A percentile compares a stretch with the other conserved stretches of the same genome.
phyloP scores from a whole-genome alignment of 2,329 filamentous ascomycete genomes.

The Geosmithia putterillii region DNA sequence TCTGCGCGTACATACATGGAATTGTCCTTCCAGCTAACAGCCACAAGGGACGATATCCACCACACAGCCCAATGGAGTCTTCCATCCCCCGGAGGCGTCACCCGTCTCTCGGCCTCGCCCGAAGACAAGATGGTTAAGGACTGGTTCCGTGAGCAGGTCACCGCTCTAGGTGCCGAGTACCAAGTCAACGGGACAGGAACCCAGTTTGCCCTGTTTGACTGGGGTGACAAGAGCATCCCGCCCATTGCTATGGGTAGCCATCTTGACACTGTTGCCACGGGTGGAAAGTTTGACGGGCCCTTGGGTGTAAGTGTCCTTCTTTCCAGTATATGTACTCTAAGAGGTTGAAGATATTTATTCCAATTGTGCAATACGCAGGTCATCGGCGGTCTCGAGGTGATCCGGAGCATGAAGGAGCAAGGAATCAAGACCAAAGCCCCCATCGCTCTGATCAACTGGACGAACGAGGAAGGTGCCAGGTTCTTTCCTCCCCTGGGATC shows the following conservation, averaged over 20 bases:
- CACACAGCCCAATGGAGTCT: background rate
- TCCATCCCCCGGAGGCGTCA: background rate
- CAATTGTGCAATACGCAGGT: background rate
- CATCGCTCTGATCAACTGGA: constrained; percentile 69
- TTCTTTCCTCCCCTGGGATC: constrained; percentile 65
- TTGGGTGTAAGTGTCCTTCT: constrained; percentile 46
- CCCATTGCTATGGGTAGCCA: constrained; percentile 59
- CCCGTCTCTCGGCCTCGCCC: background rate
- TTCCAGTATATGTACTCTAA: background rate
- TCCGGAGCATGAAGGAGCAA: constrained; percentile 55
- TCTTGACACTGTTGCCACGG: constrained; percentile 50
- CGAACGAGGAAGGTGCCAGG: constrained; percentile 70
- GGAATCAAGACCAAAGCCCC: constrained; percentile 57
- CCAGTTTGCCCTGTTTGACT: background rate
- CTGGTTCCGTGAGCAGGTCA: background rate
- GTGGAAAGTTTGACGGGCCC: constrained; percentile 65
- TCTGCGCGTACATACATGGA: background rate
- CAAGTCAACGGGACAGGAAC: background rate
- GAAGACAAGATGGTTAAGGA: background rate
- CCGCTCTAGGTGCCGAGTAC: background rate
- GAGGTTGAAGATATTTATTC: background rate
- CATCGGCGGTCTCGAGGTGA: constrained; percentile 57
- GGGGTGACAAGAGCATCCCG: constrained; percentile 8
- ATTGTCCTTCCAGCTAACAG: background rate
- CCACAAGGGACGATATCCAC: background rate